Conservation (phyloP, 305 asterid species). For the Plantago lanceolata region DNA sequence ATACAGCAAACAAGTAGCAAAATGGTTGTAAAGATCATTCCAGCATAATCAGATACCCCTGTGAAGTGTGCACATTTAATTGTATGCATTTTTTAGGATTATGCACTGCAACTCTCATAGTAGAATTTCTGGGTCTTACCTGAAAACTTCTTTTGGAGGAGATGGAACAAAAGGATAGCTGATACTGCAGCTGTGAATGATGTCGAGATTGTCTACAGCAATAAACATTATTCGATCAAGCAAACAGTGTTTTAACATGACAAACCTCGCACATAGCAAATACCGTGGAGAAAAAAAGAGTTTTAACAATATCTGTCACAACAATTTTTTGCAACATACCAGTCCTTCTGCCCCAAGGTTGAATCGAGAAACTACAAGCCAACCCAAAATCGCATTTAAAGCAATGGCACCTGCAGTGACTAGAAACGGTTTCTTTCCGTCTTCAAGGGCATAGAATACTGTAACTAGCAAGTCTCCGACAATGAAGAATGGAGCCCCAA, state of each 20-base stretch:
- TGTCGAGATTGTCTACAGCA: slow-evolving; percentile 39
- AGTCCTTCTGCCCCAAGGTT: slow-evolving; percentile 41
- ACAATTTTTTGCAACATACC: slow-evolving; percentile 23
- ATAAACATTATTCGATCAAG: neutral
- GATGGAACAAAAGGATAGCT: slow-evolving; percentile 33
- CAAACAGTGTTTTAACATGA: neutral
- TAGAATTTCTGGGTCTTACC: slow-evolving; percentile 26
- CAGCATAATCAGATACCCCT: slow-evolving; percentile 32
- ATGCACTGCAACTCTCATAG: neutral
- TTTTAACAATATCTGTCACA: neutral
- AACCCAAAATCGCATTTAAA: slow-evolving; percentile 42
- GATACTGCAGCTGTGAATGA: slow-evolving; percentile 39
- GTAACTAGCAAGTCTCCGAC: slow-evolving; percentile 41
- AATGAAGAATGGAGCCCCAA: slow-evolving; percentile 45
- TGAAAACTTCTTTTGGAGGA: slow-evolving; percentile 37
- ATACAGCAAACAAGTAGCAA: slow-evolving; percentile 33
- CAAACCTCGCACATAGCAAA: too few relatives aligned
- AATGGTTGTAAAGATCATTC: slow-evolving; percentile 26
- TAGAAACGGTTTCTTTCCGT: slow-evolving; percentile 35
- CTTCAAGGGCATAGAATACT: slow-evolving; percentile 44
- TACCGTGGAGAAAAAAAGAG: too few relatives aligned
- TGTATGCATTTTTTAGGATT: neutral
- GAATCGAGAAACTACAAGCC: slow-evolving; percentile 38
- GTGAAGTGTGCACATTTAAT: slow-evolving; percentile 14
- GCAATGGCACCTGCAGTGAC: slow-evolving; percentile 40